Base-by-base conservation (phyloP, 495 filamentous ascomycete genomes). In the Viridothelium virens region DNA sequence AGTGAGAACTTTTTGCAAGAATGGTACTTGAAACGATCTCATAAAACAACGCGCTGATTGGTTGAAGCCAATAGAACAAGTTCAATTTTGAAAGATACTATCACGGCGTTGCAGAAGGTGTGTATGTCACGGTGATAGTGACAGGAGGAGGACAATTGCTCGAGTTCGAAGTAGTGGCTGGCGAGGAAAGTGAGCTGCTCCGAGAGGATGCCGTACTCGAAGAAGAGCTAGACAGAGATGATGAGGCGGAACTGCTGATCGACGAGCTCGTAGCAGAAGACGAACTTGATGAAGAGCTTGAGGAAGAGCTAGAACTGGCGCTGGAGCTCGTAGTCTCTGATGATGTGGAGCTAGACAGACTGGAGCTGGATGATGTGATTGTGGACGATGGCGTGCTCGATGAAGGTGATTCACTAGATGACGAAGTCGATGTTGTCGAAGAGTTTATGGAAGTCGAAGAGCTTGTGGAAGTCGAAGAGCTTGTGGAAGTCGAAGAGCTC, bases 201-300 rank as follows among this genome's bases (percentile, higher is more conserved):
- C 0, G 14, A 14, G 41, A 44, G 0, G 41, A 14, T 7, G 14
- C 0, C 0, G 14, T 14, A 53, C 12, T 53, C 5, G 48, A 53
- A 25, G 48, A 16, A n/a, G 18, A 25, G 18, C 18, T 53, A 14
- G 41, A 46, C 16, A 16, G 16, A 7, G 41, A 46, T 46, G 41
- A 46, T 16, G 41, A 46, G 41, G 16, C 41, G 41, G 48, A 53
- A 53, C 48, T 53, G 48, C 48, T 53, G 2, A 1, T 5, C 11
- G 18, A 5, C 1, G 48, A 53, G 18, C 11, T 53, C 1, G 48
- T 2, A 5, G 48, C 5, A 14, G 48, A 53, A 16, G 48, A 53
- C 48, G 48, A 53, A n/a, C 48, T 53, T 39, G 68, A 39, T 31
- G 3, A 62, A 10, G 56, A 63, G 39, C 63, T 70, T 14, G 66